Percentiles rank a stretch among this genome's conserved stretches.
Evolutionary conservation across 2,329 filamentous ascomycete species (phyloP).

Genomic region (Akanthomyces dipterigenus): DNA sequence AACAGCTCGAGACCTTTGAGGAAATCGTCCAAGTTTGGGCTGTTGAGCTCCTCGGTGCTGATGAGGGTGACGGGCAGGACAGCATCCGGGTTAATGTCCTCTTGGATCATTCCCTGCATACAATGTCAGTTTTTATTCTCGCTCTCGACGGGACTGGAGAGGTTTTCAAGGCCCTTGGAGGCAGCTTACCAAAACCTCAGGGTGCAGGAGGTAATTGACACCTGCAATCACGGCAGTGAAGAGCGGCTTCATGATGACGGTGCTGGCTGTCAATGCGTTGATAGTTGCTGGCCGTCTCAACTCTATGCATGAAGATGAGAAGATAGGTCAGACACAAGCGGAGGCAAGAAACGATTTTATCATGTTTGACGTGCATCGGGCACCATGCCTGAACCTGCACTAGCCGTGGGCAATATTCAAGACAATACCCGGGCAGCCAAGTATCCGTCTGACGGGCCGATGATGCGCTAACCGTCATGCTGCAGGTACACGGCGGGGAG

Average conservation of each 20-base stretch:
- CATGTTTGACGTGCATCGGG: neutral
- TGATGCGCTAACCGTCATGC: neutral
- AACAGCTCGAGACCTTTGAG: slow-evolving; percentile 25
- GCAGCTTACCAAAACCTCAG: slow-evolving; percentile 5
- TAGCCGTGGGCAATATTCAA: neutral
- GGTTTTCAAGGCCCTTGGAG: neutral
- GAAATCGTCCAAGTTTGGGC: slow-evolving; percentile 26
- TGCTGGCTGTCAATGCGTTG: neutral
- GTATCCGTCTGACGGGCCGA: no score
- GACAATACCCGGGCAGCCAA: no score
- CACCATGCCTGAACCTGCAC: neutral
- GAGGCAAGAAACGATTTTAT: neutral
- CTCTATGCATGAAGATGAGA: neutral
- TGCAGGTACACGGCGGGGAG: neutral
- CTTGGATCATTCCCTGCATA: slow-evolving; percentile 33
- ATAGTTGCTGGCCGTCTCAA: no score
- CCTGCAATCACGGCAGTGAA: slow-evolving; percentile 11
- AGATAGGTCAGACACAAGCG: neutral
- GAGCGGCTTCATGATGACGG: slow-evolving; percentile 10
- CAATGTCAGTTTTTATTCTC: neutral
- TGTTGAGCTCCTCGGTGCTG: slow-evolving; percentile 30
- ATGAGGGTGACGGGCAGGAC: slow-evolving; percentile 35
- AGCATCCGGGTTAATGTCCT: slow-evolving; percentile 34
- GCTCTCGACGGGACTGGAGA: neutral
- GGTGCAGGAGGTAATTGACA: slow-evolving; percentile 11